Percentiles rank a stretch among this genome's conserved stretches.
Evolutionary conservation across 2,329 filamentous ascomycete species (phyloP).

Genomic region (Xylaria multiplex): DNA sequence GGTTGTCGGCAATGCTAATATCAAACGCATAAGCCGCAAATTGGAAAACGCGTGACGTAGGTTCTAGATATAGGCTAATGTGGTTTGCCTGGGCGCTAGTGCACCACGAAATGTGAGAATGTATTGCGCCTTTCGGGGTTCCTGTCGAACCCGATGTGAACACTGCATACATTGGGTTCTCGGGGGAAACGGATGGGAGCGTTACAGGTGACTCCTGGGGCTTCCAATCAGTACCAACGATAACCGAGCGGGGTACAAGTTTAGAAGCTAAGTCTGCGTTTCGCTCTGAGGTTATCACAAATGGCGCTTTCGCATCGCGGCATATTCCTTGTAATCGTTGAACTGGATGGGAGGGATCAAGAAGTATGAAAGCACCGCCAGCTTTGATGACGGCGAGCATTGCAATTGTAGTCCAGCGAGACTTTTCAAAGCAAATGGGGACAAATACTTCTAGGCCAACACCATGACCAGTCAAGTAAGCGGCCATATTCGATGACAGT

Average conservation of each 20-base stretch:
- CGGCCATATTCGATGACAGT: constrained; percentile 36
- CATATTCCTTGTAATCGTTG: constrained; percentile 17
- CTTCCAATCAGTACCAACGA: constrained; percentile 16
- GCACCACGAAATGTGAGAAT: constrained; percentile 55
- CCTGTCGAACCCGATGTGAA: constrained; percentile 69
- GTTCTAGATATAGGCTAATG: constrained; percentile 54
- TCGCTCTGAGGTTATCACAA: constrained; percentile 20
- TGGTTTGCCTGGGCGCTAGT: constrained; percentile 64
- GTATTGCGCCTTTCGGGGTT: constrained; percentile 64
- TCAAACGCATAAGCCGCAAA: constrained; percentile 40
- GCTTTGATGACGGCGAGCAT: constrained; percentile 43
- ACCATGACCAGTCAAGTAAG: constrained; percentile 9
- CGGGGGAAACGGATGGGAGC: not conserved
- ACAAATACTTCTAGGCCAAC: constrained; percentile 32
- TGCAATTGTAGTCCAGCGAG: constrained; percentile 32
- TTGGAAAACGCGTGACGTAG: constrained; percentile 37
- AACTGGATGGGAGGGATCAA: constrained; percentile 39
- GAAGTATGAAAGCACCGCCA: constrained; percentile 44
- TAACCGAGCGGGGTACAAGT: not conserved
- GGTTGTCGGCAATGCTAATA: constrained; percentile 37
- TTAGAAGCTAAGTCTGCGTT: not conserved
- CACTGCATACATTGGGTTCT: constrained; percentile 56
- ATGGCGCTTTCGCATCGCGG: constrained; percentile 25
- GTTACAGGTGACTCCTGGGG: not conserved
- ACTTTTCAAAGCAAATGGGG: constrained; percentile 36